Percentiles rank a stretch among this genome's conserved stretches.
Conservation (phyloP, 805 yeast species). For the Candida parachauliodes region DNA sequence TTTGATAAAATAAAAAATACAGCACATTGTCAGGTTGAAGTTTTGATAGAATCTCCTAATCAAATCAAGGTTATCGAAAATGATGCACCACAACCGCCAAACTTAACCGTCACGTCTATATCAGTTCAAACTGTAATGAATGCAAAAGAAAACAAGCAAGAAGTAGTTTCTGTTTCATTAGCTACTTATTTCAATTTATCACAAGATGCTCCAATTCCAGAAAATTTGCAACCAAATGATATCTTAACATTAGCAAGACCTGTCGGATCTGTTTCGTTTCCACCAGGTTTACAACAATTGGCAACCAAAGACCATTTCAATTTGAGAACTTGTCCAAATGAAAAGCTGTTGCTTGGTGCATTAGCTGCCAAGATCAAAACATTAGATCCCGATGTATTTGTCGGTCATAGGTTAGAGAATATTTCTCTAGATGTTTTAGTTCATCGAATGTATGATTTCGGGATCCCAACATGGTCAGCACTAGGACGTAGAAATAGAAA, state of each 20-base stretch:
- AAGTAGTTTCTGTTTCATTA: constrained; percentile 76
- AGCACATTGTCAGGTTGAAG: constrained; percentile 80
- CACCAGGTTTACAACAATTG: constrained; percentile 67
- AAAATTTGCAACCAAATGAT: constrained; percentile 56
- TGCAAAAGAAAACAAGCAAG: constrained; percentile 72
- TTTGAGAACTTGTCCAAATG: constrained; percentile 64
- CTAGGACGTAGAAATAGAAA: constrained; percentile 80
- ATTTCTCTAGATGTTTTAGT: constrained; percentile 75
- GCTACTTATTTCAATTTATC: constrained; percentile 68
- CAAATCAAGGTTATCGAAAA: constrained; percentile 36
- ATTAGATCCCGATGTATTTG: constrained; percentile 85
- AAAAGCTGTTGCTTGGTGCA: constrained; percentile 68
- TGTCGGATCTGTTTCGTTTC: constrained; percentile 57
- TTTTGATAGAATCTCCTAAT: constrained; percentile 49
- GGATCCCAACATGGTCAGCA: constrained; percentile 72
- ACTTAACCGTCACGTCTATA: constrained; percentile 65
- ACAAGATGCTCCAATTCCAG: constrained; percentile 72
- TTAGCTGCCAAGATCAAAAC: constrained; percentile 66
- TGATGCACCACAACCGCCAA: constrained; percentile 53
- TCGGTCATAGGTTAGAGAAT: constrained; percentile 84
- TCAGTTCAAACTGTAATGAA: constrained; percentile 81
- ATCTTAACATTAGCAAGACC: constrained; percentile 79
- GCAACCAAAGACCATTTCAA: constrained; percentile 53
- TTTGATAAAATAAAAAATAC: constrained; percentile 56
- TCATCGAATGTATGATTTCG: constrained; percentile 73